Percentiles rank a stretch among this genome's conserved stretches.
These are phyloP conservation scores for Sutorius eximius DNA, from an alignment of 1,284 basidiomycete genomes.

Conservation along the genomic window DNA sequence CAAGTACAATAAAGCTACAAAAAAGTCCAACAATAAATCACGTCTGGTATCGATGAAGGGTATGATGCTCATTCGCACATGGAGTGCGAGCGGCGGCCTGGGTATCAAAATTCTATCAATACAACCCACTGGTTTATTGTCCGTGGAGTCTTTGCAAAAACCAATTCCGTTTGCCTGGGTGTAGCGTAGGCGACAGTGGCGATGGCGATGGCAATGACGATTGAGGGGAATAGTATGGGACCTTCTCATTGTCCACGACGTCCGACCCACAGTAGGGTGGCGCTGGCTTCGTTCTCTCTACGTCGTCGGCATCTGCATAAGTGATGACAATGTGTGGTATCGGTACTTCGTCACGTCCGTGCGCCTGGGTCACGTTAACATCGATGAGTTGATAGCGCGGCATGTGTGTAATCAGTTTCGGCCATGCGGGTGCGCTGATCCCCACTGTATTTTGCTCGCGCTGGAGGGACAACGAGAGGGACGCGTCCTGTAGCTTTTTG, in stretches of 20 bases:
- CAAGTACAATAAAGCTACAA: slow-evolving; percentile 7
- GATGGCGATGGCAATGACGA: neutral
- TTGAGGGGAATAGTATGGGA: neutral
- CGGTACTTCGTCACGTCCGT: neutral
- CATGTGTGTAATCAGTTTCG: slow-evolving; percentile 43
- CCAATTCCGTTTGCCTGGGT: slow-evolving; percentile 20
- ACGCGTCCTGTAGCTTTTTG: slow-evolving; percentile 36
- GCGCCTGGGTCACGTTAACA: slow-evolving; percentile 36
- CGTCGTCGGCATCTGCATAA: slow-evolving; percentile 14
- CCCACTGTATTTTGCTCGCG: slow-evolving; percentile 40
- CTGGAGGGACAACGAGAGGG: slow-evolving; percentile 48
- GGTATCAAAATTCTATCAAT: neutral
- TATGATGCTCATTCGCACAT: neutral
- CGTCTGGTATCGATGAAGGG: neutral
- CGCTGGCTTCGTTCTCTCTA: slow-evolving; percentile 7
- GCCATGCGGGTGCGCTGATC: slow-evolving; percentile 61
- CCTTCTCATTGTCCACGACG: slow-evolving; percentile 17
- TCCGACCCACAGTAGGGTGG: slow-evolving; percentile 16
- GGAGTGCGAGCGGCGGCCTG: neutral
- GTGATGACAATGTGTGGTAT: slow-evolving; percentile 27
- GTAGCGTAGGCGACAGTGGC: neutral
- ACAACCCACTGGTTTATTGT: neutral
- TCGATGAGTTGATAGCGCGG: slow-evolving; percentile 56
- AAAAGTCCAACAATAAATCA: neutral
- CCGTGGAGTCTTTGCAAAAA: slow-evolving; percentile 18